These are phyloP conservation scores for Neofusicoccum ribis DNA, from an alignment of 2,329 filamentous ascomycete genomes.

Conservation along the genomic window DNA sequence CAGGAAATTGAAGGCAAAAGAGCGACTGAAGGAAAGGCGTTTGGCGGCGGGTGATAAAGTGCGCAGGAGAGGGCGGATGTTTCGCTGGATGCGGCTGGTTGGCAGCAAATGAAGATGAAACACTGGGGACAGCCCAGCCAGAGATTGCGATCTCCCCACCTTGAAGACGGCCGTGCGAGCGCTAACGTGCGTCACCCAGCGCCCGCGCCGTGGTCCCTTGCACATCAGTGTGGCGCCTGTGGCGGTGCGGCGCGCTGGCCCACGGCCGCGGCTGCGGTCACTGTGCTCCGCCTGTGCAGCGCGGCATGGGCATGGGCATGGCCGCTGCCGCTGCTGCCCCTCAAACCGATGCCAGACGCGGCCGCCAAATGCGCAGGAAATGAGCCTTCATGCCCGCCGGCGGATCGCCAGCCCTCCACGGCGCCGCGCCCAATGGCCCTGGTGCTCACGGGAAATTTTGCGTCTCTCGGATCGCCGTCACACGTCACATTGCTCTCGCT, in stretches of 20 bases:
- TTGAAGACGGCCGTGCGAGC: background rate
- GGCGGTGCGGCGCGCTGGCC: background rate
- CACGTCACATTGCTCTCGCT: background rate
- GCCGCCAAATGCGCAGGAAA: background rate
- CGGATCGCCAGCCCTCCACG: background rate
- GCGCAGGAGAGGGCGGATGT: conserved; percentile 5
- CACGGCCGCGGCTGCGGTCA: background rate
- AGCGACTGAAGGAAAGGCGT: background rate
- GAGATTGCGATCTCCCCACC: conserved; percentile 18
- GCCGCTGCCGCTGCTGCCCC: background rate
- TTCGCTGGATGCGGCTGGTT: conserved; percentile 14
- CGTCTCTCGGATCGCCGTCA: background rate
- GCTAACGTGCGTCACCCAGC: background rate
- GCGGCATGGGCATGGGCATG: background rate
- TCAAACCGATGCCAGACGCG: background rate
- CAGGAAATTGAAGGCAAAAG: conserved; percentile 9
- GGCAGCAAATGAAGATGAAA: conserved; percentile 18
- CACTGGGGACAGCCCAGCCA: conserved; percentile 8
- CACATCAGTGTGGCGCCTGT: conserved; percentile 10
- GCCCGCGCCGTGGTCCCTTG: conserved; percentile 2
- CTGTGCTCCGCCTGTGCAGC: background rate
- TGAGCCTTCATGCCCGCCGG: background rate
- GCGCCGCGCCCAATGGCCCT: background rate
- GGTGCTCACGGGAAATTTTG: background rate
- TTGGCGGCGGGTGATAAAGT: conserved; percentile 12